Percentiles rank a stretch among this genome's conserved stretches.
Conservation (phyloP, 305 asterid genomes). For the Nicotiana rustica region DNA sequence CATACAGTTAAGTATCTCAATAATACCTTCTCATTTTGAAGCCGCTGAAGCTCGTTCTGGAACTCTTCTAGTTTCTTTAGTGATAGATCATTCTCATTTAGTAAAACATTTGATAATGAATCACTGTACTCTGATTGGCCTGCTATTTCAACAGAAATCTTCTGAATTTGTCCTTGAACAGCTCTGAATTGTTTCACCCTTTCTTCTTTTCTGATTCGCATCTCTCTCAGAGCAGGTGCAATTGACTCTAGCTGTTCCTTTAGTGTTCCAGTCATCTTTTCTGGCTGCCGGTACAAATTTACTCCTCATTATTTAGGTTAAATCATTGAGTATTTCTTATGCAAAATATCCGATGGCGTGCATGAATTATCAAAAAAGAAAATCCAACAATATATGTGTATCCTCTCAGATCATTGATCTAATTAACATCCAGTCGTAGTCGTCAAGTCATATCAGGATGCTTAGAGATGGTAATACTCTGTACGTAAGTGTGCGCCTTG, state of each 20-base stretch:
- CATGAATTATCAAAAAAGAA: not conserved
- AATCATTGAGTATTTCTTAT: constrained; percentile 36
- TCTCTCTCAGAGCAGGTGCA: constrained; percentile 85
- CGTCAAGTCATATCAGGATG: constrained; percentile 3
- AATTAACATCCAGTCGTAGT: not conserved
- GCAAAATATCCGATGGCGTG: not conserved
- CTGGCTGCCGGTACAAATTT: constrained; percentile 68
- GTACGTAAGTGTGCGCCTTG: not conserved
- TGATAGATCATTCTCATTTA: constrained; percentile 82
- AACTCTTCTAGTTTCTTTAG: constrained; percentile 82
- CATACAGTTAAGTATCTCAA: constrained; percentile 8
- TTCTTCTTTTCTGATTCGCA: constrained; percentile 86
- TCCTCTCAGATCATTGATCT: constrained; percentile 29
- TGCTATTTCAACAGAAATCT: constrained; percentile 85
- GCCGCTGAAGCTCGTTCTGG: constrained; percentile 89
- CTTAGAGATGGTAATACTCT: constrained; percentile 1
- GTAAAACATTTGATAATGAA: constrained; percentile 59
- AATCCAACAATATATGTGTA: not conserved
- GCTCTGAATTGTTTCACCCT: constrained; percentile 80
- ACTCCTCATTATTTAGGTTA: constrained; percentile 37
- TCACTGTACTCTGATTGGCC: constrained; percentile 80
- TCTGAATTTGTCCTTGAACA: constrained; percentile 82
- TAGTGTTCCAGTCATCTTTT: constrained; percentile 89
- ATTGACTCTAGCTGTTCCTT: constrained; percentile 85
- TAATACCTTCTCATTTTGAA: constrained; percentile 85